Conservation (phyloP, 257 asterid species). For the Lycium barbarum region DNA sequence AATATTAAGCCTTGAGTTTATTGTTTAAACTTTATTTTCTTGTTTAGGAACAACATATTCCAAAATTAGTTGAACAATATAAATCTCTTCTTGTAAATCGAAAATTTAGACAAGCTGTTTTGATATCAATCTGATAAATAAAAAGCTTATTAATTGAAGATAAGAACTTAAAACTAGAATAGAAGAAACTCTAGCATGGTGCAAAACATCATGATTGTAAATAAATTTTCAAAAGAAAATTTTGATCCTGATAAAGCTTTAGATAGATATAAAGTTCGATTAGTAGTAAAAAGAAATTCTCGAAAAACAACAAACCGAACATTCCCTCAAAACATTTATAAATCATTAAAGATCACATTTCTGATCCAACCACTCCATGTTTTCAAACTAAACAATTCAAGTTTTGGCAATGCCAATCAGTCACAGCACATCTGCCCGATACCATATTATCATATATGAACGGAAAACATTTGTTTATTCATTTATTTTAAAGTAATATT, state of each 20-base stretch:
- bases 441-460: background rate
- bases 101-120: background rate
- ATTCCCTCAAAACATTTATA: background rate
- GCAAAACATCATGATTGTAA: background rate
- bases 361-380: constrained; percentile 4
- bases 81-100: too few relatives aligned
- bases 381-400: constrained; percentile 6
- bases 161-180: background rate
- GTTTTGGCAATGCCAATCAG: background rate
- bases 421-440: background rate
- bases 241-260: background rate
- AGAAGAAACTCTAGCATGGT: background rate
- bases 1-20: too few relatives aligned
- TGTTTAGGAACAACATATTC: too few relatives aligned
- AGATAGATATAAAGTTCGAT: background rate
- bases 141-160: background rate
- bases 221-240: too few relatives aligned
- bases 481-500: background rate
- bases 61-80: too few relatives aligned
- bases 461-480: background rate
- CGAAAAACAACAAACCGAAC: background rate
- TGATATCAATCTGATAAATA: background rate
- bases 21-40: too few relatives aligned
- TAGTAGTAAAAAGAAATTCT: too few relatives aligned
- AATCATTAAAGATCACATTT: background rate